Evolutionary conservation across 345 rosid genomes (phyloP), one percentile per base, ranked within the genome.

Genomic region (Eucalyptus pumila): DNA sequence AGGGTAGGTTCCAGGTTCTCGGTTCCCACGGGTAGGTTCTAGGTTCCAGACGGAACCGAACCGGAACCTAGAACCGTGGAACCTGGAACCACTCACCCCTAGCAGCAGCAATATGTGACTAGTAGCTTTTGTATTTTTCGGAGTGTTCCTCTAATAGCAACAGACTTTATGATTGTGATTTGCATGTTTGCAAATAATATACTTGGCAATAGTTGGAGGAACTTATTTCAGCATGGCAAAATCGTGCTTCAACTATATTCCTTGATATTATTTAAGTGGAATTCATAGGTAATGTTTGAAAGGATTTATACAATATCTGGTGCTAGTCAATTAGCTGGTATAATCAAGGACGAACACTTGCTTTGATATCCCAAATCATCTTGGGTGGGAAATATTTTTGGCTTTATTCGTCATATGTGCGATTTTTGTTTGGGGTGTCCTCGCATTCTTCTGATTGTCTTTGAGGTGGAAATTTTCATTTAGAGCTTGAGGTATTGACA

Each of bases 221-320:
- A 93, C 93, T 60, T 96, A 96, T 92, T 96, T 91, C 92, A 89
- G 92, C 54, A 88, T 93, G 90, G 94, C 89, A 69, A 92, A 89
- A 49, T 93, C 98, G 80, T 93, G 94, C 72, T 96, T 97, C 89
- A 88, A 86, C 91, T 97, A 95, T 89, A 94, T 97, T 86, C 98
- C 99, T 88, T 96, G 99, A 81, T 95, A 96, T 90, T 97, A 97
- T 91, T 86, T 96, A 88, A 94, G 99, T 91, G 95, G 89, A 92
- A 88, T 92, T 90, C 99, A 97, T 92, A 96, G 93, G 99, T 95
- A 92, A 26, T 86, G 76, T 54, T 45, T 49, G 69, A 40, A 51
- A 69, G 80, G 86, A 69, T 54, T 62, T 86, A 40, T 6, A 86
- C 54, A 30, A 72, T 45, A 15, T 34, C 3, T 62, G 32, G 50